These are phyloP conservation scores for Fraxinus ornus DNA, from an alignment of 305 asterid genomes.

Conservation along the genomic window DNA sequence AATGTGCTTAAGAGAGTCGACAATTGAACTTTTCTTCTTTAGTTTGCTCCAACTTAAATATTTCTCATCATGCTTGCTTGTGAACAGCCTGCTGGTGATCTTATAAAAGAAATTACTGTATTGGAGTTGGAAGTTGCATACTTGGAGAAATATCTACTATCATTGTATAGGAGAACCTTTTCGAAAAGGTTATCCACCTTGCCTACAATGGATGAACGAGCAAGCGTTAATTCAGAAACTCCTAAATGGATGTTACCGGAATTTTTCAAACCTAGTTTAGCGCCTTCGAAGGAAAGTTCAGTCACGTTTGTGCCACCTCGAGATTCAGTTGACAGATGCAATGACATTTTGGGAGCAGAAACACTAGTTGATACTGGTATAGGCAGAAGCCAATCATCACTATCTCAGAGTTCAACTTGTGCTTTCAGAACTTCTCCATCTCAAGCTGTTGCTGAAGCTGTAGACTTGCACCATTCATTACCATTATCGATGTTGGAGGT, in stretches of 20 bases:
- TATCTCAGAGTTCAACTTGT: slow-evolving; percentile 62
- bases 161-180: slow-evolving; percentile 57
- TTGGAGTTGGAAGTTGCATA: slow-evolving; percentile 69
- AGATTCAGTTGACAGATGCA: slow-evolving; percentile 26
- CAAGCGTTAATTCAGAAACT: slow-evolving; percentile 20
- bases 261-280: slow-evolving; percentile 23
- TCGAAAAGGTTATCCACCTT: slow-evolving; percentile 39
- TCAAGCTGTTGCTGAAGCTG: slow-evolving; percentile 46
- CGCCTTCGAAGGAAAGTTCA: slow-evolving; percentile 26
- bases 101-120: slow-evolving; percentile 61
- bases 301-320: slow-evolving; percentile 21
- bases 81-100: slow-evolving; percentile 70
- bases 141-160: slow-evolving; percentile 79
- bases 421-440: slow-evolving; percentile 49
- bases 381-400: slow-evolving; percentile 72
- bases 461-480: slow-evolving; percentile 69
- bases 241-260: slow-evolving; percentile 21
- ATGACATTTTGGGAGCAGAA: slow-evolving; percentile 40
- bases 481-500: slow-evolving; percentile 96
- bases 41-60: not conserved
- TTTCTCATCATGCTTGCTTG: not conserved
- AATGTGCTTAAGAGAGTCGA: not conserved
- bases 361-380: slow-evolving; percentile 50
- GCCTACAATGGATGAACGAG: slow-evolving; percentile 29
- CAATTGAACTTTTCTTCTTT: not conserved